Conservation (phyloP, 192 early-diverging fungal genomes). For the Haplosporangium gracile region DNA sequence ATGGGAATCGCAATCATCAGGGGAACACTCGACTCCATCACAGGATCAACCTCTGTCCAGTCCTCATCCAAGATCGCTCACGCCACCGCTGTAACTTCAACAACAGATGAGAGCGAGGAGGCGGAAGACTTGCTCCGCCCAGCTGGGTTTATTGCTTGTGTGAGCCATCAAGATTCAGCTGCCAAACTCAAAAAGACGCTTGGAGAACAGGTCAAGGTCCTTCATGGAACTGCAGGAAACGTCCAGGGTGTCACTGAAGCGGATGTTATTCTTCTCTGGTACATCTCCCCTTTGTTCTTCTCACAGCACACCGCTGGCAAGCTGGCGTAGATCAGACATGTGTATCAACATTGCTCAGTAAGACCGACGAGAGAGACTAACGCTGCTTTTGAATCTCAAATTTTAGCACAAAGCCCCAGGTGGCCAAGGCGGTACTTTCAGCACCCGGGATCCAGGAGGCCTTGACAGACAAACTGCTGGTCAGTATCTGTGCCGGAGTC, state of each 20-base stretch:
- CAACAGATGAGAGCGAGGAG: neutral
- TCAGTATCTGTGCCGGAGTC: conserved; percentile 68
- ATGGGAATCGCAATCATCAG: conserved; percentile 67
- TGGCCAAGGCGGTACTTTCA: conserved; percentile 60
- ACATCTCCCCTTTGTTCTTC: neutral
- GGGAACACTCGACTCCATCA: conserved; percentile 59
- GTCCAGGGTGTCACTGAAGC: conserved; percentile 57
- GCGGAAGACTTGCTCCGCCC: conserved; percentile 32
- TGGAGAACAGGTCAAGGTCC: conserved; percentile 35
- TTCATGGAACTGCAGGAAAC: conserved; percentile 54
- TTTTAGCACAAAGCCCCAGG: conserved; percentile 65
- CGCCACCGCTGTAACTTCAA: conserved; percentile 23
- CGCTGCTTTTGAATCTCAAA: neutral
- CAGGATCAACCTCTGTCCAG: conserved; percentile 11
- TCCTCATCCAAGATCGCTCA: conserved; percentile 28
- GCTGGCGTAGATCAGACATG: neutral
- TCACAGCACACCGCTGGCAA: neutral
- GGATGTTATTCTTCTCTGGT: conserved; percentile 64
- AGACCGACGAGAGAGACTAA: neutral
- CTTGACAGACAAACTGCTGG: conserved; percentile 57
- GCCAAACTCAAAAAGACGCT: conserved; percentile 35
- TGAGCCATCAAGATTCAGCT: conserved; percentile 60
- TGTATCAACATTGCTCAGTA: neutral
- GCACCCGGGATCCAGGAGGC: conserved; percentile 59
- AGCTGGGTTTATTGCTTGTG: conserved; percentile 61